These are phyloP conservation scores for Calonectria ilicicola DNA, from an alignment of 2,329 filamentous ascomycete species.

Conservation along the genomic window DNA sequence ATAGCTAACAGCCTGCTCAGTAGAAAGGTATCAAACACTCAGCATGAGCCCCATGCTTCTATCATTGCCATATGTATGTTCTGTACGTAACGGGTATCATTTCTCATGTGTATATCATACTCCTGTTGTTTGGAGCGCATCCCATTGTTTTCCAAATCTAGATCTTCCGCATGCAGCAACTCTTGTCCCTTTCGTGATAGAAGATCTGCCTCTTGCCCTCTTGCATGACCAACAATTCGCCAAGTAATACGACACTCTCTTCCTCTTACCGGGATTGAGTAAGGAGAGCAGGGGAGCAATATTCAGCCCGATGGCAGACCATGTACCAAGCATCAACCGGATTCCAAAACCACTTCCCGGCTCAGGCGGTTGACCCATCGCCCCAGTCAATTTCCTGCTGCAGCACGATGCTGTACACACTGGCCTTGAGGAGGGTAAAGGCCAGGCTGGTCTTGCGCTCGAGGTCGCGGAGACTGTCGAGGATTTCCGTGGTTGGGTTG, in stretches of 20 bases:
- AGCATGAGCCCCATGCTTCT: no score
- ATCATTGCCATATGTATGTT: not conserved
- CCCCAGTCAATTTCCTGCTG: slow-evolving; percentile 94
- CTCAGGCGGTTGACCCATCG: slow-evolving; percentile 56
- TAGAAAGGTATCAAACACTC: no score
- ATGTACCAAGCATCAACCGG: no score
- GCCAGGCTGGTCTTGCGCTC: slow-evolving; percentile 96
- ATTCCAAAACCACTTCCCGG: slow-evolving; percentile 9
- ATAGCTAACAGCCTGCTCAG: not conserved
- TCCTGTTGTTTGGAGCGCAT: not conserved
- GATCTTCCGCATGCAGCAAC: not conserved
- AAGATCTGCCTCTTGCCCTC: not conserved
- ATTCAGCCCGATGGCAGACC: not conserved
- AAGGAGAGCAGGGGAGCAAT: not conserved
- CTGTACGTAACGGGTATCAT: slow-evolving; percentile 32
- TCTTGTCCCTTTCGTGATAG: not conserved
- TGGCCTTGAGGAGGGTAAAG: slow-evolving; percentile 96
- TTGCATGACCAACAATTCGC: not conserved
- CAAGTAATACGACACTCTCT: not conserved
- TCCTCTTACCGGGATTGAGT: no score
- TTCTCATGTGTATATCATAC: slow-evolving; percentile 19
- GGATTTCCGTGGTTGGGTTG: slow-evolving; percentile 82
- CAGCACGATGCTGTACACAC: slow-evolving; percentile 97
- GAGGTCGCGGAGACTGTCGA: slow-evolving; percentile 86
- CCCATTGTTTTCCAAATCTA: not conserved